A percentile compares a stretch with the other conserved stretches of the same genome.
These are phyloP conservation scores for Plasmodium vinckei DNA, from an alignment of 169 alveolate species.

Conservation along the genomic window DNA sequence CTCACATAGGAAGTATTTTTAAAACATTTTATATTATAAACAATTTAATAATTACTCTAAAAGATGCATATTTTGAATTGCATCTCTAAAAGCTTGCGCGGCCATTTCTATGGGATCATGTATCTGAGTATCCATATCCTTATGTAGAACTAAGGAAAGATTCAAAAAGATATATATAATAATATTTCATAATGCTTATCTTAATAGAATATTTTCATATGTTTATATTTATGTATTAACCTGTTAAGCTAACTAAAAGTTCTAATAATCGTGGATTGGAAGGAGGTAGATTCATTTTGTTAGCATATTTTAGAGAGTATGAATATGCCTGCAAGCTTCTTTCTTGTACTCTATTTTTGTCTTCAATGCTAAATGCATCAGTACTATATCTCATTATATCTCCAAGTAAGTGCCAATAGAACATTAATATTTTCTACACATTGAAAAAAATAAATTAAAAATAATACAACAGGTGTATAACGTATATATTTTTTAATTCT, in stretches of 20 bases:
- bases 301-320: constrained; percentile 53
- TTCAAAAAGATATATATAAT: constrained; percentile 2
- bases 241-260: constrained; percentile 70
- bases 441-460: constrained; percentile 3
- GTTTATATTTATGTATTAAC: constrained; percentile 7
- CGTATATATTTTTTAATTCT: too few relatives aligned
- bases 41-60: constrained; percentile 59
- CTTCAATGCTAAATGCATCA: constrained; percentile 27
- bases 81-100: constrained; percentile 77
- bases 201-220: background rate
- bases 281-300: constrained; percentile 64
- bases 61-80: constrained; percentile 77
- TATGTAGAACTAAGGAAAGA: constrained; percentile 43
- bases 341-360: constrained; percentile 60
- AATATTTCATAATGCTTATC: background rate
- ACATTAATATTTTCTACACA: constrained; percentile 68
- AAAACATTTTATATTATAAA: constrained; percentile 3
- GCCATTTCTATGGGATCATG: constrained; percentile 71
- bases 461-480: background rate
- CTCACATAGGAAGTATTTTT: background rate
- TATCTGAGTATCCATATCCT: constrained; percentile 55
- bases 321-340: constrained; percentile 71
- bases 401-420: constrained; percentile 74
- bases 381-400: constrained; percentile 73
- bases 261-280: constrained; percentile 70